phyloP scores from a whole-genome alignment of 352 stramenopile species.

The Globisporangium radiosum region DNA sequence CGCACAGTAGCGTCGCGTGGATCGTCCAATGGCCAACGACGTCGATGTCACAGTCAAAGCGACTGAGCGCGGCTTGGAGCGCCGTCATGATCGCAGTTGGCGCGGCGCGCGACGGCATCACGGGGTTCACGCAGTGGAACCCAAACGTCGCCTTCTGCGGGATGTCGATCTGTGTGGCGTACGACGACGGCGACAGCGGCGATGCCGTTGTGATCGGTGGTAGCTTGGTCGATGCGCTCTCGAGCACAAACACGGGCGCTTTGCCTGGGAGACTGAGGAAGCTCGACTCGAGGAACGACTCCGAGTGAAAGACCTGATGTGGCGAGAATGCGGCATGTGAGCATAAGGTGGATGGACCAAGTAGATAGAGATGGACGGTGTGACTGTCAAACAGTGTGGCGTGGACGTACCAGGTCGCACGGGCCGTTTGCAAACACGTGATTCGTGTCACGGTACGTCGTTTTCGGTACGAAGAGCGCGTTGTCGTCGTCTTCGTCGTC shows the following conservation, averaged over 20 bases:
- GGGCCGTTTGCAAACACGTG: slow-evolving; percentile 34
- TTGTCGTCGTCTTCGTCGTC: slow-evolving; percentile 9
- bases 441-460: slow-evolving; percentile 35
- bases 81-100: slow-evolving; percentile 48
- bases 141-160: slow-evolving; percentile 39
- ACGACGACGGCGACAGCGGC: slow-evolving; percentile 42
- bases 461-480: slow-evolving; percentile 14
- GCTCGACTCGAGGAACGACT: slow-evolving; percentile 10
- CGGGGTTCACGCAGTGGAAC: slow-evolving; percentile 49
- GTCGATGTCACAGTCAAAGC: slow-evolving; percentile 35
- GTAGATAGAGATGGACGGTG: too few species aligned
- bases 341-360: too few species aligned
- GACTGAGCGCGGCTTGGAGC: slow-evolving; percentile 23
- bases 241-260: slow-evolving; percentile 18
- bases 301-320: slow-evolving; percentile 12
- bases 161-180: slow-evolving; percentile 28
- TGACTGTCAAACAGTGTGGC: too few species aligned
- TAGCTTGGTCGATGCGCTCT: slow-evolving; percentile 1
- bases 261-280: slow-evolving; percentile 10
- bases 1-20: slow-evolving; percentile 44
- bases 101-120: slow-evolving; percentile 32
- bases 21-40: slow-evolving; percentile 35
- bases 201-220: slow-evolving; percentile 16
- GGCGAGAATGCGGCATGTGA: background rate
- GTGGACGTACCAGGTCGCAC: slow-evolving; percentile 8